Conservation (phyloP, 768 basidiomycete genomes). For the Termitomyces sp. region DNA sequence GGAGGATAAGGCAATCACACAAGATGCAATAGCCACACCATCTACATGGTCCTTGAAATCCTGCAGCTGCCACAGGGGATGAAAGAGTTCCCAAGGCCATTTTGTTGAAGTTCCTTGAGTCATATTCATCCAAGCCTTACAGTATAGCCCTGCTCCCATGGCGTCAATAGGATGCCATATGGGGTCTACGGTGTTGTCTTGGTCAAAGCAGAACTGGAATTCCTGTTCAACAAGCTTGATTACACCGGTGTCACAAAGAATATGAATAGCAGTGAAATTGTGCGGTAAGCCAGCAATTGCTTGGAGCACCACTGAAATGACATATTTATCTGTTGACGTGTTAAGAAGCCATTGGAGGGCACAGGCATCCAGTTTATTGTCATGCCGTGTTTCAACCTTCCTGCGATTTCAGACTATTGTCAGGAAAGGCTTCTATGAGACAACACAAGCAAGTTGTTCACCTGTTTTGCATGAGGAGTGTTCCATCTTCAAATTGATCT, state of each 20-base stretch:
- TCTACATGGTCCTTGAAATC: slow-evolving; percentile 25
- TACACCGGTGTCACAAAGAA: slow-evolving; percentile 33
- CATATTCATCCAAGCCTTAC: slow-evolving; percentile 37
- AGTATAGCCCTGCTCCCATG: slow-evolving; percentile 32
- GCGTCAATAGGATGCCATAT: slow-evolving; percentile 34
- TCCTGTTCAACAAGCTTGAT: slow-evolving; percentile 29
- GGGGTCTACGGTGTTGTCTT: slow-evolving; percentile 32
- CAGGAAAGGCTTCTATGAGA: neutral
- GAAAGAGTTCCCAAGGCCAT: slow-evolving; percentile 33
- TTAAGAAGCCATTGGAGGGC: slow-evolving; percentile 36
- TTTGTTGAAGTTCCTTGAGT: slow-evolving; percentile 30
- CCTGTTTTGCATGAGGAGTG: slow-evolving; percentile 1
- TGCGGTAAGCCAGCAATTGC: slow-evolving; percentile 36
- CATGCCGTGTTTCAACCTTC: slow-evolving; percentile 2
- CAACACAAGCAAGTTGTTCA: neutral
- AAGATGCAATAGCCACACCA: slow-evolving; percentile 31
- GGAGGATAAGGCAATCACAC: slow-evolving; percentile 30
- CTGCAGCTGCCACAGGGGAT: slow-evolving; percentile 30
- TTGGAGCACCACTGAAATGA: slow-evolving; percentile 27
- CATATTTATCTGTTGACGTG: slow-evolving; percentile 28
- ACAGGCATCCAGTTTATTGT: slow-evolving; percentile 33
- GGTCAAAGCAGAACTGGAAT: slow-evolving; percentile 35
- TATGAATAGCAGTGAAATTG: slow-evolving; percentile 32
- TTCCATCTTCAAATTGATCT: neutral
- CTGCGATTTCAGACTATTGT: neutral